A percentile compares a stretch with the other conserved stretches of the same genome.
Conservation (phyloP, 2,329 filamentous ascomycete species). For the Parastagonospora avenae region DNA sequence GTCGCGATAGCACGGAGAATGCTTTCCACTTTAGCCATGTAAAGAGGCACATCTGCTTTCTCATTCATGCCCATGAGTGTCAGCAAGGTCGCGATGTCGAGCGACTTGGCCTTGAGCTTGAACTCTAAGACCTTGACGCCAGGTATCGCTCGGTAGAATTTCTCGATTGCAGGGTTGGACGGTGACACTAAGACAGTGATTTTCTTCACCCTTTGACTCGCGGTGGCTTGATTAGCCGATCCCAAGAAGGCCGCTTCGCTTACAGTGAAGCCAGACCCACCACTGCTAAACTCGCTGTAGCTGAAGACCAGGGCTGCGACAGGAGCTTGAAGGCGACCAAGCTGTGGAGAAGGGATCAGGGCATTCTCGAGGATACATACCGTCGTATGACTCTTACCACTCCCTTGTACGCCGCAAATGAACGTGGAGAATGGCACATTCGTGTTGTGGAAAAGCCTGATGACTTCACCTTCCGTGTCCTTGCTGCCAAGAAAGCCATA, state of each 20-base stretch:
- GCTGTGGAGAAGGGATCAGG: slow-evolving; percentile 50
- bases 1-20: slow-evolving; percentile 63
- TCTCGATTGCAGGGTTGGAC: slow-evolving; percentile 27
- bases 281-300: slow-evolving; percentile 55
- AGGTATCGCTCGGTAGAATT: slow-evolving; percentile 24
- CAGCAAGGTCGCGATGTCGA: slow-evolving; percentile 59
- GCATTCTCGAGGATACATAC: slow-evolving; percentile 57
- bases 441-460: slow-evolving; percentile 56
- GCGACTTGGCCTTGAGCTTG: slow-evolving; percentile 53
- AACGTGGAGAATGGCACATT: slow-evolving; percentile 64
- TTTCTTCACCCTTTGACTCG: slow-evolving; percentile 6
- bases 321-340: slow-evolving; percentile 56
- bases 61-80: slow-evolving; percentile 24
- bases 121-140: slow-evolving; percentile 56
- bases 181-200: slow-evolving; percentile 30
- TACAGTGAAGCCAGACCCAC: slow-evolving; percentile 53
- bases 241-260: slow-evolving; percentile 64
- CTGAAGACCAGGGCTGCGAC: slow-evolving; percentile 66
- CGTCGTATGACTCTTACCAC: slow-evolving; percentile 66
- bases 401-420: slow-evolving; percentile 67
- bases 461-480: not conserved
- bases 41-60: slow-evolving; percentile 54
- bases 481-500: slow-evolving; percentile 14
- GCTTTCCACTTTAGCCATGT: slow-evolving; percentile 51
- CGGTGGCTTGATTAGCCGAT: slow-evolving; percentile 24